Evolutionary conservation across 129 eudicot genomes (phyloP).

Genomic region (Arctium minus): DNA sequence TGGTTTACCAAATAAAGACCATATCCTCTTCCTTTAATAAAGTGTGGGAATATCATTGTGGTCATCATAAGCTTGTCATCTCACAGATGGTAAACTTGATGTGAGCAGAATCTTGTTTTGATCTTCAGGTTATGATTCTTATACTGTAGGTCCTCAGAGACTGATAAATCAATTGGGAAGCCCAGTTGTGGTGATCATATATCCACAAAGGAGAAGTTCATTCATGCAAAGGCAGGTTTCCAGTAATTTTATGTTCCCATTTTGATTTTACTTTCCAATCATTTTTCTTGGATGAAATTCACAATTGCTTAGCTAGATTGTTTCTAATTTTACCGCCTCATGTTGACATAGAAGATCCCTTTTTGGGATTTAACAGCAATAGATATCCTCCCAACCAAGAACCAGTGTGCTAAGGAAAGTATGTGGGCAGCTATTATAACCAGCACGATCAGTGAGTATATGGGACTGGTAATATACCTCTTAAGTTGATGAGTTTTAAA

Average conservation of each 20-base stretch:
- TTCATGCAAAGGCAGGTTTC: slow-evolving; percentile 76
- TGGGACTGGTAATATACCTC: no score
- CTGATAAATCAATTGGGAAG: slow-evolving; percentile 59
- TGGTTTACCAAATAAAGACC: neutral
- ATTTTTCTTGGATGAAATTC: neutral
- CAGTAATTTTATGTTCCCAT: neutral
- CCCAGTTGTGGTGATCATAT: slow-evolving; percentile 66
- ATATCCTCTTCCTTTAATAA: neutral
- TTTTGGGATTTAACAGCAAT: no score
- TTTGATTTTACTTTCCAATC: neutral
- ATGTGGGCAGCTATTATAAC: no score
- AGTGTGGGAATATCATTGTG: no score
- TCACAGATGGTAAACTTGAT: neutral
- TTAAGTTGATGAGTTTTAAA: no score
- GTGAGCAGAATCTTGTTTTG: neutral
- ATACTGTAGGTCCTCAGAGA: slow-evolving; percentile 56
- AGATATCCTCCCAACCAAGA: no score
- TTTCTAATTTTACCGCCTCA: neutral
- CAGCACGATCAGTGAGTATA: no score
- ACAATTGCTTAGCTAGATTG: neutral
- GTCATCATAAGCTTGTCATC: neutral
- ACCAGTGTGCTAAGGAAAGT: no score
- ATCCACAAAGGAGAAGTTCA: slow-evolving; percentile 80
- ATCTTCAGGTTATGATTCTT: slow-evolving; percentile 13
- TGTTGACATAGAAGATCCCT: neutral